These are phyloP conservation scores for Gymnopilus dilepis DNA, from an alignment of 768 basidiomycete genomes.

Conservation along the genomic window DNA sequence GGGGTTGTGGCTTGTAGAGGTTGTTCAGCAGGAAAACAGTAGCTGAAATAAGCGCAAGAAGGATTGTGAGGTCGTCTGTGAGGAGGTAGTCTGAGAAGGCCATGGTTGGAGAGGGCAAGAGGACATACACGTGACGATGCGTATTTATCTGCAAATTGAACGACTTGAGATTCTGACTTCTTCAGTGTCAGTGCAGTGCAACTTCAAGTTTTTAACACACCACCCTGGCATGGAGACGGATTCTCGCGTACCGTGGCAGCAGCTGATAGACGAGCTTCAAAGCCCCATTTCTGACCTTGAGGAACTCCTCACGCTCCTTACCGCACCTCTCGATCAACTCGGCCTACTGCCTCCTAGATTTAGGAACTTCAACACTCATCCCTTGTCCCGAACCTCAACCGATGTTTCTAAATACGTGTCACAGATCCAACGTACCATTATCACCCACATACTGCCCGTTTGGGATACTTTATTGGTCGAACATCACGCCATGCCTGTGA, in stretches of 20 bases:
- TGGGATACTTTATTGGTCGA: slow-evolving; percentile 68
- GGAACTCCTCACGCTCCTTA: slow-evolving; percentile 60
- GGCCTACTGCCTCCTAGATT: slow-evolving; percentile 66
- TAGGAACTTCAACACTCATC: slow-evolving; percentile 45
- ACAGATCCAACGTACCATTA: slow-evolving; percentile 64
- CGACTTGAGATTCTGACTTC: no score
- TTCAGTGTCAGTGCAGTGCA: neutral
- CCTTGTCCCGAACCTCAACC: slow-evolving; percentile 39
- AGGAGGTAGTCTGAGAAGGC: slow-evolving; percentile 54
- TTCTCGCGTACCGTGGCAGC: slow-evolving; percentile 33
- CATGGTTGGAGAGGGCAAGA: neutral
- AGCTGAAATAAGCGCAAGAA: slow-evolving; percentile 75
- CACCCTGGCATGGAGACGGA: slow-evolving; percentile 11
- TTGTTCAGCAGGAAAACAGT: slow-evolving; percentile 80
- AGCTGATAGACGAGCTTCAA: slow-evolving; percentile 51
- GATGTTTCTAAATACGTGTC: slow-evolving; percentile 49
- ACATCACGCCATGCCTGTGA: slow-evolving; percentile 44
- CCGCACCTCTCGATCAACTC: slow-evolving; percentile 59
- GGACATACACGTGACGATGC: neutral
- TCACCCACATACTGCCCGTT: slow-evolving; percentile 68
- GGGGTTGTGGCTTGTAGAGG: slow-evolving; percentile 79
- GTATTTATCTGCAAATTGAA: neutral
- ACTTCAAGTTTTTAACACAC: no score
- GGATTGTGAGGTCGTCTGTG: slow-evolving; percentile 81
- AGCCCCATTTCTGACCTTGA: slow-evolving; percentile 52